A percentile compares a stretch with the other conserved stretches of the same genome.
These are phyloP conservation scores for Aspergillus hancockii DNA, from an alignment of 495 filamentous ascomycete species.

Conservation along the genomic window DNA sequence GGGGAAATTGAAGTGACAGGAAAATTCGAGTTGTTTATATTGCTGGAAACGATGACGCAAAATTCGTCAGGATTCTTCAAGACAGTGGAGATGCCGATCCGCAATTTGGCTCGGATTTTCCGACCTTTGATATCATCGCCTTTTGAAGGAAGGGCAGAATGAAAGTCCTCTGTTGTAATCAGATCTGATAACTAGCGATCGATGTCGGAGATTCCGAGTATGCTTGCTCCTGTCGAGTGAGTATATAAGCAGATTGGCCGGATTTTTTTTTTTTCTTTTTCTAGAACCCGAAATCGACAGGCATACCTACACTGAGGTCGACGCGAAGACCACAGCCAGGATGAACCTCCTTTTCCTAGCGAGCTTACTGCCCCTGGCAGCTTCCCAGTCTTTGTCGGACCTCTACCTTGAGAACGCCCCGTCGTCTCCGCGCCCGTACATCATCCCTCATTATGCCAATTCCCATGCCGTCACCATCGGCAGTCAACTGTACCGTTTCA, in stretches of 20 bases:
- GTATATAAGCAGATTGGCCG: background rate
- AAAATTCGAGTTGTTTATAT: background rate
- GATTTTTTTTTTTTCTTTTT: background rate
- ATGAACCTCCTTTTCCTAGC: slow-evolving; percentile 11
- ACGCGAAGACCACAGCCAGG: background rate
- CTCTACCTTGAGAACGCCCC: slow-evolving; percentile 30
- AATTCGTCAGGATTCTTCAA: background rate
- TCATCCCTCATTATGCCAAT: slow-evolving; percentile 34
- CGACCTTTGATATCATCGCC: background rate
- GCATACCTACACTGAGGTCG: background rate
- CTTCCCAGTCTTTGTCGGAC: slow-evolving; percentile 7
- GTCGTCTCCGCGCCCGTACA: slow-evolving; percentile 29
- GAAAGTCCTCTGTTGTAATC: background rate
- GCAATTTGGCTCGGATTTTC: background rate
- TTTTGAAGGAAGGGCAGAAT: background rate
- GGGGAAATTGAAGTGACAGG: background rate
- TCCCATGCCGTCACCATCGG: slow-evolving; percentile 31
- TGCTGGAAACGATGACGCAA: background rate
- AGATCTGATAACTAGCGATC: background rate
- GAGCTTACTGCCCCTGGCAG: slow-evolving; percentile 6
- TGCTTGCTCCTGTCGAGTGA: background rate
- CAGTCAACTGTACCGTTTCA: slow-evolving; percentile 33
- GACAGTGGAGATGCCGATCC: slow-evolving; percentile 6
- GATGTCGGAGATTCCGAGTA: slow-evolving; percentile 6
- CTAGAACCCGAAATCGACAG: background rate